Evolutionary conservation across 768 basidiomycete species (phyloP).

Genomic region (Xerocomus potaroensis): DNA sequence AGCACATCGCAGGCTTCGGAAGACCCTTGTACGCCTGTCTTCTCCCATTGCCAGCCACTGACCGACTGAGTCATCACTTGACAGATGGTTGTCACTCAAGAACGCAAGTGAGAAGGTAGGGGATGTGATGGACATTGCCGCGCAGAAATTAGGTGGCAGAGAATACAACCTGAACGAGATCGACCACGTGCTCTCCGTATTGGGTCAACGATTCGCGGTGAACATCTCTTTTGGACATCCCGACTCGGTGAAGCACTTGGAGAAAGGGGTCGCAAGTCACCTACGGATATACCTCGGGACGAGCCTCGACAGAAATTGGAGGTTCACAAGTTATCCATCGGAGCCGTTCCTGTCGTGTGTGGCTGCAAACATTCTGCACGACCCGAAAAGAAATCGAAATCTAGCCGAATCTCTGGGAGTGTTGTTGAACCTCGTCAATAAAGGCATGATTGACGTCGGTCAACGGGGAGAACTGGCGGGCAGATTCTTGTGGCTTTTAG

Average conservation of each 20-base stretch:
- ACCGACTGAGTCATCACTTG: not conserved
- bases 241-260: not conserved
- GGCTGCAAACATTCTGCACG: not conserved
- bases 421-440: not conserved
- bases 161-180: not conserved
- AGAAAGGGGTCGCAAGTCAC: not conserved
- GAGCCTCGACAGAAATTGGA: not conserved
- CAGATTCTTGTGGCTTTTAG: not conserved
- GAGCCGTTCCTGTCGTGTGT: conserved; percentile 13
- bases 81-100: conserved; percentile 9
- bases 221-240: not conserved
- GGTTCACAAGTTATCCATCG: conserved; percentile 11
- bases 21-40: not conserved
- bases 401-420: not conserved
- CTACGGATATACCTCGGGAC: conserved; percentile 1
- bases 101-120: not conserved
- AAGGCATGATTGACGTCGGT: conserved; percentile 2
- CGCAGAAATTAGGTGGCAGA: not conserved
- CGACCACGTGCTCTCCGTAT: not conserved
- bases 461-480: not conserved
- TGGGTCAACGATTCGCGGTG: not conserved
- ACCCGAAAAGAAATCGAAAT: no score
- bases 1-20: not conserved
- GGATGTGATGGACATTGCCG: not conserved
- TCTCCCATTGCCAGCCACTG: not conserved